phyloP scores from a whole-genome alignment of 352 stramenopile genomes.

The Globisporangium spinosum region DNA sequence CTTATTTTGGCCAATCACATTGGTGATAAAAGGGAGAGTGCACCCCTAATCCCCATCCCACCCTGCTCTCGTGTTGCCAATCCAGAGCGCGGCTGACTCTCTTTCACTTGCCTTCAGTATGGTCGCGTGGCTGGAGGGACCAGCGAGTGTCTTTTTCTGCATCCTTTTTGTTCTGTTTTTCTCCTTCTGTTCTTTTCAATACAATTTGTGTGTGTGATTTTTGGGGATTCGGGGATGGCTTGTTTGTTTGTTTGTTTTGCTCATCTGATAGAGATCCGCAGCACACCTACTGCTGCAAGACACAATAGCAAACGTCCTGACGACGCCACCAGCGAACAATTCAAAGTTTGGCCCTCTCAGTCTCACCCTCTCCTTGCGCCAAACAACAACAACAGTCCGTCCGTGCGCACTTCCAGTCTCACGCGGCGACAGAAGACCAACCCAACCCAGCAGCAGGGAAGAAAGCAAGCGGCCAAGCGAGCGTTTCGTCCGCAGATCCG shows the following conservation, averaged over 20 bases:
- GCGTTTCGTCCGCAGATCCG: constrained; percentile 1
- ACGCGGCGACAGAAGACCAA: not conserved
- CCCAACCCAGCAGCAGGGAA: not conserved
- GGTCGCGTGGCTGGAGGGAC: not conserved
- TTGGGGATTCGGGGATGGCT: not conserved
- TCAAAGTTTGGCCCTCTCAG: not conserved
- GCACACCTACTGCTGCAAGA: no score
- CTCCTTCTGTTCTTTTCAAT: not conserved
- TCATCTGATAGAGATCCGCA: constrained; percentile 6
- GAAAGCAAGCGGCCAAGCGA: not conserved
- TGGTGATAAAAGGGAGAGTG: constrained; percentile 3
- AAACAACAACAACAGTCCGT: not conserved
- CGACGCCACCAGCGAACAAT: constrained; percentile 5
- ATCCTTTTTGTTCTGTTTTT: constrained; percentile 8
- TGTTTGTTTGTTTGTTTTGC: not conserved
- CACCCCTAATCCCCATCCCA: not conserved
- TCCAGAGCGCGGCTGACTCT: constrained; percentile 1
- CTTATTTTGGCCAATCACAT: constrained; percentile 8
- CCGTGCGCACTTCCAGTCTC: not conserved
- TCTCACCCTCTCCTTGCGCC: not conserved
- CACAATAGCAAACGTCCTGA: constrained; percentile 4
- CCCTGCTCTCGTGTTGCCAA: not conserved
- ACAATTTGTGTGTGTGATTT: not conserved
- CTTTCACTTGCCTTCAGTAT: constrained; percentile 1
- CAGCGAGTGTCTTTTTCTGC: not conserved